A percentile compares a stretch with the other conserved stretches of the same genome.
Evolutionary conservation across 2,329 filamentous ascomycete genomes (phyloP).

Genomic region (Ophiostoma himal-ulmi): DNA sequence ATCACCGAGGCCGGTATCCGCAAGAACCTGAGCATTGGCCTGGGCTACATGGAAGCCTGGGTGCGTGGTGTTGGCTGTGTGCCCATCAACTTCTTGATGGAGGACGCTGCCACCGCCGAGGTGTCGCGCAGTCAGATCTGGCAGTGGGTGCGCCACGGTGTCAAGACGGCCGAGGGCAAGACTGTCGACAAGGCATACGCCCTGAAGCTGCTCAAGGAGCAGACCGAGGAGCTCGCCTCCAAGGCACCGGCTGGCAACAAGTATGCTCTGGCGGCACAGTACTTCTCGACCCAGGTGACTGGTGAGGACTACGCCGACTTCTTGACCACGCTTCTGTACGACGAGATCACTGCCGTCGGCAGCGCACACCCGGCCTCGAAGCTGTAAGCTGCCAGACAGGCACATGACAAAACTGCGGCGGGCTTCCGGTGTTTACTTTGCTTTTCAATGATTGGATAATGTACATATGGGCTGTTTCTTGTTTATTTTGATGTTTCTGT

Average conservation of each 20-base stretch:
- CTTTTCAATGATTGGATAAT: conserved; percentile 6
- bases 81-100: conserved; percentile 51
- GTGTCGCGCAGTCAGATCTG: conserved; percentile 91
- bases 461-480: not conserved
- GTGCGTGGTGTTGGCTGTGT: conserved; percentile 90
- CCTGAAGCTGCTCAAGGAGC: conserved; percentile 78
- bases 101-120: conserved; percentile 95
- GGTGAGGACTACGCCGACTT: conserved; percentile 98
- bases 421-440: not conserved
- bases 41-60: conserved; percentile 99
- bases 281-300: conserved; percentile 88
- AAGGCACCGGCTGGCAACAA: conserved; percentile 86
- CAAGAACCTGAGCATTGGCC: conserved; percentile 95
- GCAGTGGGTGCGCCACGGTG: conserved; percentile 80
- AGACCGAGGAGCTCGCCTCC: conserved; percentile 65
- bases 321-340: conserved; percentile 79
- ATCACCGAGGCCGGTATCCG: conserved; percentile 92
- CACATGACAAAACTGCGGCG: not conserved
- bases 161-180: conserved; percentile 80
- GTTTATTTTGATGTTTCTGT: not conserved
- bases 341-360: conserved; percentile 75
- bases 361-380: conserved; percentile 56
- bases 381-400: conserved; percentile 40
- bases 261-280: conserved; percentile 81
- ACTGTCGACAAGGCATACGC: conserved; percentile 89